Conservation (phyloP, 2,329 filamentous ascomycete species). For the Cercospora janseana region DNA sequence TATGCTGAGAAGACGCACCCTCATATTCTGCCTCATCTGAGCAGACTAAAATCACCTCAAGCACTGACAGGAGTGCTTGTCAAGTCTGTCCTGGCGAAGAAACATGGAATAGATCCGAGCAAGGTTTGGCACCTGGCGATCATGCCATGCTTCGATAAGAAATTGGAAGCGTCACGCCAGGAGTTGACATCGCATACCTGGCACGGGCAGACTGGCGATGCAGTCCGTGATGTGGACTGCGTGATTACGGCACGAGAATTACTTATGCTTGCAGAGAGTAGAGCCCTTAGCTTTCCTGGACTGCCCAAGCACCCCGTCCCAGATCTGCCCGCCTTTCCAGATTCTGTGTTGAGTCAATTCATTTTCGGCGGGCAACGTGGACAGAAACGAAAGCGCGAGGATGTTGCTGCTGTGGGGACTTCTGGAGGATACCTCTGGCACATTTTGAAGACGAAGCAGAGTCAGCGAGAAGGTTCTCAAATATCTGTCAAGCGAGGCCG, state of each 20-base stretch:
- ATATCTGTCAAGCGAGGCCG: conserved; percentile 73
- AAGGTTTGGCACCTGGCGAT: conserved; percentile 92
- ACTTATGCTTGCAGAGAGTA: conserved; percentile 79
- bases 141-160: conserved; percentile 99
- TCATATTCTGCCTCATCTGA: conserved; percentile 86
- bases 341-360: conserved; percentile 66
- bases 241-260: conserved; percentile 97
- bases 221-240: conserved; percentile 88
- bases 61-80: conserved; percentile 85
- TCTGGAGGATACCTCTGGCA: conserved; percentile 89
- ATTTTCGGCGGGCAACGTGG: conserved; percentile 65
- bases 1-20: conserved; percentile 98
- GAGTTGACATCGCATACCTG: conserved; percentile 67
- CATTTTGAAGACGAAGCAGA: conserved; percentile 72
- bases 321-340: conserved; percentile 64
- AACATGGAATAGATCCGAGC: conserved; percentile 68
- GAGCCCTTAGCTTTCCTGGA: conserved; percentile 71
- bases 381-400: conserved; percentile 35
- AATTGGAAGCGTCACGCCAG: conserved; percentile 89
- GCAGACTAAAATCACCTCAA: conserved; percentile 88
- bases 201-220: conserved; percentile 43
- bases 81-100: conserved; percentile 77
- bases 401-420: conserved; percentile 62
- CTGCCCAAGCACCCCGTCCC: conserved; percentile 61
- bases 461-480: conserved; percentile 66